Percentiles rank a stretch among this genome's conserved stretches.
phyloP scores from a whole-genome alignment of 2,329 filamentous ascomycete genomes.

The Ilyonectria destructans region DNA sequence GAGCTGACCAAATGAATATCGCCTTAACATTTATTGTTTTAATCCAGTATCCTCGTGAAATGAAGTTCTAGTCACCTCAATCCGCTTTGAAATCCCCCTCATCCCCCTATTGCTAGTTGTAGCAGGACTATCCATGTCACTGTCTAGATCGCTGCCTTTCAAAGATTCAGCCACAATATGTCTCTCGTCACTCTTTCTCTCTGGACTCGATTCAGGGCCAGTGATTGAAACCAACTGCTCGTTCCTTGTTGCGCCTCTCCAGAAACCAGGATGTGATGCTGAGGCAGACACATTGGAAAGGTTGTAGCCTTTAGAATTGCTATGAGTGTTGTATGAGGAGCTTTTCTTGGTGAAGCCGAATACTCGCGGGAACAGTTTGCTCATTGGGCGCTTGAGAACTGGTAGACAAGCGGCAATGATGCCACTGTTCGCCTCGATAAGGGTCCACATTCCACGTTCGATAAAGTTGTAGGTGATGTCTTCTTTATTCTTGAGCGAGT shows the following conservation, averaged over 20 bases:
- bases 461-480: conserved; percentile 52
- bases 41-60: conserved; percentile 1
- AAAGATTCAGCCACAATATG: conserved; percentile 25
- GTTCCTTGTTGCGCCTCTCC: conserved; percentile 14
- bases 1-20: too few species aligned
- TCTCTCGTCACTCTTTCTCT: conserved; percentile 23
- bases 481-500: conserved; percentile 51
- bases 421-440: conserved; percentile 57
- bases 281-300: conserved; percentile 24
- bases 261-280: conserved; percentile 16
- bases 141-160: conserved; percentile 23
- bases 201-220: conserved; percentile 6
- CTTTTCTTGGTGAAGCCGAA: conserved; percentile 37
- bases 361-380: conserved; percentile 34
- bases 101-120: background rate
- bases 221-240: conserved; percentile 25
- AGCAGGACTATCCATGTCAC: conserved; percentile 12
- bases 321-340: conserved; percentile 24
- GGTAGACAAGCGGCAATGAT: conserved; percentile 58
- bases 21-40: too few species aligned
- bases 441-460: conserved; percentile 52
- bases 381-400: conserved; percentile 40
- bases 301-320: conserved; percentile 23
- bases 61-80: conserved; percentile 16
- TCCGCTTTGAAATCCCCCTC: conserved; percentile 17